Evolutionary conservation across 805 yeast species (phyloP), one percentile per base, ranked within the genome.

Genomic region (Aciculoconidium aculeatum): DNA sequence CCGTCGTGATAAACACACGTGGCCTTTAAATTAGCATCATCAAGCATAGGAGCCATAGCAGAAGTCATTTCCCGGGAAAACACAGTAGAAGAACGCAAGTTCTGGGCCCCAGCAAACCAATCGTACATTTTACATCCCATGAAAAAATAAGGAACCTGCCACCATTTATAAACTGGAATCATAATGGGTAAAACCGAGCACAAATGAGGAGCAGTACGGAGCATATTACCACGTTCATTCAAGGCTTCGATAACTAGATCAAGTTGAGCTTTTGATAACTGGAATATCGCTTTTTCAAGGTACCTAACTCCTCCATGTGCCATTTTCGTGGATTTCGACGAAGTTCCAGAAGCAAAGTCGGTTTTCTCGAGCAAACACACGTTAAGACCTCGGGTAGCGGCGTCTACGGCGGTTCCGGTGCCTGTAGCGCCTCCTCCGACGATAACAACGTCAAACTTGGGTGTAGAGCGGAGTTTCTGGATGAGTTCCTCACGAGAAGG

Each of bases 381-480:
- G 49, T 85, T 83, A 44, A 87, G 72, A 27, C 96, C 96, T 57
- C 97, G 72, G 23, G 94, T 73, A 16, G 80, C 73, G 20, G 96
- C 96, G 59, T 88, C 97, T 24, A 88, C 65, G 1, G 96, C 96
- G 27, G 85, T 75, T 36, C 96, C 97, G 4, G 95, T 66, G 39
- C 97, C 97, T 10, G 92, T 80, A 21, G 96, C 96, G 53, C 97
- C 97, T 43, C 96, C 96, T 37, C 97, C 97, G 43, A 90, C 77
- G 43, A 88, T 69, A 40, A 88, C 60, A n/a, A 88, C 71, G 53
- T 90, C 96, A 48, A 72, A 78, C 50, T 79, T 70, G 30, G 72
- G 56, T 26, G 59, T 46, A 25, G 34, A 32, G 27, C 47, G 44
- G 39, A 79, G 52, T 35, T 67, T 68, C 4, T 64, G 47, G 28